A percentile compares a stretch with the other conserved stretches of the same genome.
Conservation (phyloP, 2,329 filamentous ascomycete species). For the Trichoderma gracile region DNA sequence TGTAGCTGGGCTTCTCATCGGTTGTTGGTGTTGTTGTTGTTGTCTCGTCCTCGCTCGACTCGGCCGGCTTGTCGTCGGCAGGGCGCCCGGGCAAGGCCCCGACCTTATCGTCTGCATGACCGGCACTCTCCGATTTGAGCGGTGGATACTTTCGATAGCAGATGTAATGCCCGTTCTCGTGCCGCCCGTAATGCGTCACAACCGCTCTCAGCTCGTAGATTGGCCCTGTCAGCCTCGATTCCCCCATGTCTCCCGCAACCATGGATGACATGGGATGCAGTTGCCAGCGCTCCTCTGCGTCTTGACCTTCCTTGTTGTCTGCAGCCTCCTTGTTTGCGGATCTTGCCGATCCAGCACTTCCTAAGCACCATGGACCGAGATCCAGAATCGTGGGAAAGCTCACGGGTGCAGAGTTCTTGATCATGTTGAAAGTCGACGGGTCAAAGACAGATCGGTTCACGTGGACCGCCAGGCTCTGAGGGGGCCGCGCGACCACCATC, state of each 20-base stretch:
- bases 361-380: constrained; percentile 81
- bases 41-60: not conserved
- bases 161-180: constrained; percentile 95
- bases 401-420: constrained; percentile 81
- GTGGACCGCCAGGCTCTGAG: constrained; percentile 79
- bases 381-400: constrained; percentile 74
- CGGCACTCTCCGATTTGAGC: constrained; percentile 23
- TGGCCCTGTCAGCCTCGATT: constrained; percentile 56
- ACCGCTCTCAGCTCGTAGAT: constrained; percentile 80
- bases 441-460: constrained; percentile 92
- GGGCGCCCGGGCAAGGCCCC: not conserved
- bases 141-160: constrained; percentile 75
- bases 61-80: constrained; percentile 18
- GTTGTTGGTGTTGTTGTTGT: not conserved
- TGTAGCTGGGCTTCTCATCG: not conserved
- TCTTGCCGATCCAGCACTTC: constrained; percentile 47
- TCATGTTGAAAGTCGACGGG: constrained; percentile 73
- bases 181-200: constrained; percentile 83
- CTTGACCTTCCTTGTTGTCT: constrained; percentile 29
- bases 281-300: constrained; percentile 65
- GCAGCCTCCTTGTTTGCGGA: not conserved
- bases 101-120: not conserved
- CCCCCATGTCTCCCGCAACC: constrained; percentile 58
- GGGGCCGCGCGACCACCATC: constrained; percentile 78
- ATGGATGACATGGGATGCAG: constrained; percentile 70